phyloP scores from a whole-genome alignment of 768 basidiomycete genomes.

The Russula foetens region DNA sequence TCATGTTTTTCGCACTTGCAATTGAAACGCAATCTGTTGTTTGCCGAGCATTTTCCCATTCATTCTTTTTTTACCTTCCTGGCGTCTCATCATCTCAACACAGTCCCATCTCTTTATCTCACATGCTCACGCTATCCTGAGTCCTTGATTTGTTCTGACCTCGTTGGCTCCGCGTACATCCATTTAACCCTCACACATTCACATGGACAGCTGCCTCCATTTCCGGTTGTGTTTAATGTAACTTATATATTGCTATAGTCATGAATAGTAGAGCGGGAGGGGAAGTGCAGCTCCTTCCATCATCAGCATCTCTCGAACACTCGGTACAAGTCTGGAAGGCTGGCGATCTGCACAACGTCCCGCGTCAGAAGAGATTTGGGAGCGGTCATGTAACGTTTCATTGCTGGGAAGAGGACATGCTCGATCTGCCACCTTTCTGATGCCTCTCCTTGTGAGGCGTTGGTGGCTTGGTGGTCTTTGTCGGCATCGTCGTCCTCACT shows the following conservation, averaged over 20 bases:
- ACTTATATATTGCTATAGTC: conserved; percentile 6
- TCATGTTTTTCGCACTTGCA: background rate
- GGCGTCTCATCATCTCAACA: background rate
- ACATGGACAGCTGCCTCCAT: background rate
- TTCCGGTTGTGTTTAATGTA: conserved; percentile 5
- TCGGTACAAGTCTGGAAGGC: conserved; percentile 84
- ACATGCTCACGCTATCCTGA: conserved; percentile 1
- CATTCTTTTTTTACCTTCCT: background rate
- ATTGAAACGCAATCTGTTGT: background rate
- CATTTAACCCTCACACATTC: background rate
- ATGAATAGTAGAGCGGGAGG: background rate
- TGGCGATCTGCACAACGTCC: conserved; percentile 84
- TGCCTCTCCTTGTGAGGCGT: conserved; percentile 33
- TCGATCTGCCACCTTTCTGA: conserved; percentile 81
- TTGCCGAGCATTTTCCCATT: background rate
- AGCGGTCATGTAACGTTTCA: conserved; percentile 66
- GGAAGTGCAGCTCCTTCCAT: background rate
- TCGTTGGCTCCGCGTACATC: background rate
- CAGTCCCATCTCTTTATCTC: background rate
- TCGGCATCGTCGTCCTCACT: background rate
- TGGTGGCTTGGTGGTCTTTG: conserved; percentile 23
- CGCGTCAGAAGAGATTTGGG: conserved; percentile 58
- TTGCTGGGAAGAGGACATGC: conserved; percentile 82
- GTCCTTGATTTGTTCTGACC: conserved; percentile 5
- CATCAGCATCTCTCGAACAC: conserved; percentile 86